Percentiles rank a stretch among this genome's conserved stretches.
Conservation (phyloP, 306 rosid species). For the Clitoria ternatea region DNA sequence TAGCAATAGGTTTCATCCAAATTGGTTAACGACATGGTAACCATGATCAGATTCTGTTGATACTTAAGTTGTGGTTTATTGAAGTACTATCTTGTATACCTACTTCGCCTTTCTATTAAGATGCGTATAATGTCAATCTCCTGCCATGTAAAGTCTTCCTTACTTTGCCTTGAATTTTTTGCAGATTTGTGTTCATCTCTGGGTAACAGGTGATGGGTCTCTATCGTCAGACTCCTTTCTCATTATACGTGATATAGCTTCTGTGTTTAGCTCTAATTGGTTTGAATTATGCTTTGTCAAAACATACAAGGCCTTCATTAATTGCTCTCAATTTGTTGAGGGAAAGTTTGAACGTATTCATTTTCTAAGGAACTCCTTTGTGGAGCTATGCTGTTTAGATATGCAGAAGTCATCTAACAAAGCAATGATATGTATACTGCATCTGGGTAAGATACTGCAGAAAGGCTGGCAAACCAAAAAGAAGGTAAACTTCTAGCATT, state of each 20-base stretch:
- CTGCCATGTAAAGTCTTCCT: conserved; percentile 6
- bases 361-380: conserved; percentile 67
- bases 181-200: conserved; percentile 80
- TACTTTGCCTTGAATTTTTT: conserved; percentile 30
- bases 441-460: conserved; percentile 61
- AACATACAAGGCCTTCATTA: conserved; percentile 63
- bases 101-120: neutral
- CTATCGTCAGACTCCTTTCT: conserved; percentile 67
- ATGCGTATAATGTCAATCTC: conserved; percentile 12
- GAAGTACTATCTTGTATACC: neutral
- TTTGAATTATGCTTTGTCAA: conserved; percentile 78
- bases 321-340: conserved; percentile 61
- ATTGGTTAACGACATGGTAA: neutral
- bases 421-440: conserved; percentile 52
- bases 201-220: conserved; percentile 78
- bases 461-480: conserved; percentile 67
- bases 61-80: neutral
- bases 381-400: conserved; percentile 78
- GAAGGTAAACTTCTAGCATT: conserved; percentile 42
- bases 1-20: neutral
- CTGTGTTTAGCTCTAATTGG: conserved; percentile 47
- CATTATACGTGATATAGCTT: conserved; percentile 60
- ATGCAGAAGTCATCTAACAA: conserved; percentile 65
- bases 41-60: neutral
- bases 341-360: conserved; percentile 47